phyloP scores from a whole-genome alignment of 305 asterid genomes.

The Plantago coronopus region DNA sequence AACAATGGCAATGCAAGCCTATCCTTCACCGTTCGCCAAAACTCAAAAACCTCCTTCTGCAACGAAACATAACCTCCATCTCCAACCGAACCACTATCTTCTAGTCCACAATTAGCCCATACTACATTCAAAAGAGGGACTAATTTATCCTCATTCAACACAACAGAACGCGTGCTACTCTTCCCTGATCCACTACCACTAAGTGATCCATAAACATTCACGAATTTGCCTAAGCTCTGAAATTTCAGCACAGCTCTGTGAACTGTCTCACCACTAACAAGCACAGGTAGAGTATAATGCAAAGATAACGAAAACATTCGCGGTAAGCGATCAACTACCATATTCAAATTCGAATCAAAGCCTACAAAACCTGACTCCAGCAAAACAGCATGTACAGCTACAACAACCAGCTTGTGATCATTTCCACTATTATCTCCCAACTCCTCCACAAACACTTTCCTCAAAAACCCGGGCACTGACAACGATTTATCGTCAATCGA shows the following conservation, averaged over 20 bases:
- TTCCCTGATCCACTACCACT: conserved; percentile 26
- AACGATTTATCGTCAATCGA: conserved; percentile 35
- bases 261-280: conserved; percentile 8
- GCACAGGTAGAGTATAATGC: conserved; percentile 60
- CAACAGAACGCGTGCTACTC: conserved; percentile 31
- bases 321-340: conserved; percentile 29
- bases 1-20: conserved; percentile 68
- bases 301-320: conserved; percentile 33
- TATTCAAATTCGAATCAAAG: conserved; percentile 39
- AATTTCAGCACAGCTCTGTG: conserved; percentile 46
- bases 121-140: conserved; percentile 65
- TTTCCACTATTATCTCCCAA: conserved; percentile 45
- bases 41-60: conserved; percentile 59
- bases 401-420: conserved; percentile 52
- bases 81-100: conserved; percentile 24
- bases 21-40: conserved; percentile 82
- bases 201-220: conserved; percentile 57
- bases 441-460: conserved; percentile 70
- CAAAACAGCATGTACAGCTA: conserved; percentile 76
- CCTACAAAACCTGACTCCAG: conserved; percentile 70
- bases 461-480: conserved; percentile 74
- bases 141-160: conserved; percentile 50
- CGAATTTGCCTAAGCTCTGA: conserved; percentile 54
- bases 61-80: conserved; percentile 33
- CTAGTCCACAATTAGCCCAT: conserved; percentile 68